Evolutionary conservation across 805 yeast genomes (phyloP), one percentile per base, ranked within the genome.

Genomic region (Saturnispora saitoi): DNA sequence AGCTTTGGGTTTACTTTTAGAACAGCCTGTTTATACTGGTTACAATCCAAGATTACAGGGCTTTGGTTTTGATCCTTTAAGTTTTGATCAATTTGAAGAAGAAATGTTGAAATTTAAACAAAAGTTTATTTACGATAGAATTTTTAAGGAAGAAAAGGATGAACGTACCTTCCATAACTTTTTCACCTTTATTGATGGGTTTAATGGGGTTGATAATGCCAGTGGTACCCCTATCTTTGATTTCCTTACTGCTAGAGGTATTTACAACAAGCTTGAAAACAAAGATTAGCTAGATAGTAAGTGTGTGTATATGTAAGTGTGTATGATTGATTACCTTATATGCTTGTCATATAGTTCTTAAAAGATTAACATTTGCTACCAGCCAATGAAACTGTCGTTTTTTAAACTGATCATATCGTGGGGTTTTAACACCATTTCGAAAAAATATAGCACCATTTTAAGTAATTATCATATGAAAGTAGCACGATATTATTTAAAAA

Each of bases 81-180:
- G 79, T 32, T 93, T 90, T 59, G 73, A 75, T 4, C 72, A 73
- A 48, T 87, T 75, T 63, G 77, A 77, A 51, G 67, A 70, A 19
- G 81, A 85, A 58, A 89, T 93, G 80, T 85, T 84, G 52, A 86
- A 70, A 1, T 91, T 93, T 73, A 93, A 93, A 70, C 79, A 77
- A 78, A 83, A 82, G 63, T 82, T 75, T 65, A 91, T 93, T 54
- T 93, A 93, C 64, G 96, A 90, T 60, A 87, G 89, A 65, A 89
- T 93, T 51, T 91, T 91, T 61, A 80, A 77, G 39, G 96, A 90
- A 66, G 99, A 93, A 65, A 83, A 78, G 41, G 78, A 79, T 59
- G 97, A 89, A 58, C 87, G 89, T 60, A 84, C 83, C 4, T 90
- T 86, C 69, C 82, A 88, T 54, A 95, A 95, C 0, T 91, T 93